phyloP scores from a whole-genome alignment of 1,284 basidiomycete genomes.

The Trametes pubescens region DNA sequence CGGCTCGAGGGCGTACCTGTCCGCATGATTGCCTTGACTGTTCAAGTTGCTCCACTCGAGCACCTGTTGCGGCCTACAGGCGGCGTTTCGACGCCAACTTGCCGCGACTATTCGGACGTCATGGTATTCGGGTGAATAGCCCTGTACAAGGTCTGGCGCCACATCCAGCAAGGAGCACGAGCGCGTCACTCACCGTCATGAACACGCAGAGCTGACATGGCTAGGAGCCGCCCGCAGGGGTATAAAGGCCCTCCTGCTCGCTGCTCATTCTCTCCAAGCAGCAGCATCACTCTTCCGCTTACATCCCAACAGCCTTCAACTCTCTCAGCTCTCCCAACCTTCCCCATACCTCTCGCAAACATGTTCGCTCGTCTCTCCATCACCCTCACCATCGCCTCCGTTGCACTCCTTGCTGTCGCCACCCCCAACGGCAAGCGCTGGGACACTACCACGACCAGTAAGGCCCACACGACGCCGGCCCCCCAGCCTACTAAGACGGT shows the following conservation, averaged over 20 bases:
- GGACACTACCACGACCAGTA: neutral
- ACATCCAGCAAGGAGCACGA: too few relatives aligned
- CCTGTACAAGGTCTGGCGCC: too few relatives aligned
- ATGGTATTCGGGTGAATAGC: too few relatives aligned
- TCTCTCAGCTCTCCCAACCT: neutral
- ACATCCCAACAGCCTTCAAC: neutral
- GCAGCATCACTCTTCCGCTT: neutral
- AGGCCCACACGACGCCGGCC: neutral
- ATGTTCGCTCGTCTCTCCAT: conserved; percentile 35
- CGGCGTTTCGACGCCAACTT: too few relatives aligned
- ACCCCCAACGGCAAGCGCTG: conserved; percentile 23
- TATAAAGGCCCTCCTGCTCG: neutral
- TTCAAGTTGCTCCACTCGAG: too few relatives aligned
- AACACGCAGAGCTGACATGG: neutral
- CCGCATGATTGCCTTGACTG: too few relatives aligned
- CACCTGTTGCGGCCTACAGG: too few relatives aligned
- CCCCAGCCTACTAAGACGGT: neutral
- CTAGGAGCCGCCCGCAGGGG: neutral
- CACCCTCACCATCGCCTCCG: conserved; percentile 31
- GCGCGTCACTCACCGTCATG: neutral
- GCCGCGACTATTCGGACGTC: too few relatives aligned
- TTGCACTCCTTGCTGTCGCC: conserved; percentile 41
- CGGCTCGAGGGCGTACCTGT: too few relatives aligned
- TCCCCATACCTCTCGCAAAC: neutral
- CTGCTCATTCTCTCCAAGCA: neutral